Conservation (phyloP, 169 alveolate genomes). For the Plasmodium ovale region DNA sequence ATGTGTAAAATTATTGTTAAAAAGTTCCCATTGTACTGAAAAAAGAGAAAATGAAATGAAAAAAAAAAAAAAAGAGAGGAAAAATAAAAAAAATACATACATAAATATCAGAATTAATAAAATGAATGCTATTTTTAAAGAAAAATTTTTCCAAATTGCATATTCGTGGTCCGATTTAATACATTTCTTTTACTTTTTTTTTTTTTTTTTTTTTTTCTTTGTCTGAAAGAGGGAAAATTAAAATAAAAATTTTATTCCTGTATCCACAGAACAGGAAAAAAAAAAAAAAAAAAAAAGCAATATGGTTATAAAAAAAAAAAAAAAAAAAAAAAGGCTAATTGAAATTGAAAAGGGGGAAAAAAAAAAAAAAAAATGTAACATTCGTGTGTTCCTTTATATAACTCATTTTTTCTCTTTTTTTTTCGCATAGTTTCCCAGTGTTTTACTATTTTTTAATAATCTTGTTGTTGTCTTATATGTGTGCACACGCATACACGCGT, state of each 20-base stretch:
- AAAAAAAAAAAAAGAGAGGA: slow-evolving; percentile 8
- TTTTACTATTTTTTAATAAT: neutral
- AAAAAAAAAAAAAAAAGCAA: neutral
- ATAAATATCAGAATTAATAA: neutral
- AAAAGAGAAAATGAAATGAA: slow-evolving; percentile 19
- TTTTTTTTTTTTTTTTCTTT: neutral
- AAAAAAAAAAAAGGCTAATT: neutral
- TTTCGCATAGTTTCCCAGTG: neutral
- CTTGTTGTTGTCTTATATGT: slow-evolving; percentile 3
- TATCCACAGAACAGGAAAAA: neutral
- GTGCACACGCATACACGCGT: neutral
- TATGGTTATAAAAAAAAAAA: slow-evolving; percentile 11
- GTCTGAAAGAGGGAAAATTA: neutral
- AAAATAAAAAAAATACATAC: neutral
- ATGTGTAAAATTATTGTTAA: neutral
- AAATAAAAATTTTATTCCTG: neutral
- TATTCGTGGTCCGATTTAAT: slow-evolving; percentile 5
- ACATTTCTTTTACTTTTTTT: slow-evolving; percentile 2
- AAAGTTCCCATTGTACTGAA: neutral
- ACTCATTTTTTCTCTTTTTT: neutral
- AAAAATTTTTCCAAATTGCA: neutral
- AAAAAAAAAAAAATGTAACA: neutral
- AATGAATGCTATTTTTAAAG: neutral
- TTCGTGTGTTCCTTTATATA: neutral
- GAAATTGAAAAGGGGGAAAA: neutral